phyloP scores from a whole-genome alignment of 306 rosid genomes.

The Corylus heterophylla region DNA sequence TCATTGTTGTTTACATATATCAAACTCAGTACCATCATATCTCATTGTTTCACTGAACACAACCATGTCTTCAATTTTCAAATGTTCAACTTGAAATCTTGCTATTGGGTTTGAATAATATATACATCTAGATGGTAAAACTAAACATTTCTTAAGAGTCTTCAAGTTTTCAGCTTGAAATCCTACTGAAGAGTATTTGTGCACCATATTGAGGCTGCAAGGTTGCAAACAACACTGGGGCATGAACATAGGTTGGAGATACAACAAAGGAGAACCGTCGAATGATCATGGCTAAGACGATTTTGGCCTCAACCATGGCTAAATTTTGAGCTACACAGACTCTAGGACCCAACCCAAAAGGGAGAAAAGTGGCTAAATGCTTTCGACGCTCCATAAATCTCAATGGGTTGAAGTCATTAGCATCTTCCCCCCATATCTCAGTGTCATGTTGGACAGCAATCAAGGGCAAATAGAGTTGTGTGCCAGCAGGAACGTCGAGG shows the following conservation, averaged over 20 bases:
- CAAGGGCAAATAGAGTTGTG: slow-evolving; percentile 55
- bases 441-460: slow-evolving; percentile 55
- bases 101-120: too few relatives aligned
- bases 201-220: slow-evolving; percentile 57
- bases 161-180: background rate
- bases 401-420: slow-evolving; percentile 56
- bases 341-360: slow-evolving; percentile 63
- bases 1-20: too few relatives aligned
- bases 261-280: slow-evolving; percentile 33
- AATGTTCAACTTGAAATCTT: too few relatives aligned
- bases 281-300: slow-evolving; percentile 45
- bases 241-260: slow-evolving; percentile 58
- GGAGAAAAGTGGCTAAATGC: slow-evolving; percentile 53
- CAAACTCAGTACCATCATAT: too few relatives aligned
- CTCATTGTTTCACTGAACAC: too few relatives aligned
- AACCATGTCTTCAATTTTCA: too few relatives aligned
- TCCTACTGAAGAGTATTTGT: slow-evolving; percentile 39
- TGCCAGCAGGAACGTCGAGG: slow-evolving; percentile 53
- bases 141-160: too few relatives aligned
- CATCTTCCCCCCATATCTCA: slow-evolving; percentile 74
- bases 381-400: slow-evolving; percentile 57
- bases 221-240: slow-evolving; percentile 28
- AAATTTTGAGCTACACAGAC: slow-evolving; percentile 66
- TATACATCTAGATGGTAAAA: too few relatives aligned
- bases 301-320: slow-evolving; percentile 57